phyloP scores from a whole-genome alignment of 306 rosid genomes.

The cucumber (Cucumis sativus) region DNA sequence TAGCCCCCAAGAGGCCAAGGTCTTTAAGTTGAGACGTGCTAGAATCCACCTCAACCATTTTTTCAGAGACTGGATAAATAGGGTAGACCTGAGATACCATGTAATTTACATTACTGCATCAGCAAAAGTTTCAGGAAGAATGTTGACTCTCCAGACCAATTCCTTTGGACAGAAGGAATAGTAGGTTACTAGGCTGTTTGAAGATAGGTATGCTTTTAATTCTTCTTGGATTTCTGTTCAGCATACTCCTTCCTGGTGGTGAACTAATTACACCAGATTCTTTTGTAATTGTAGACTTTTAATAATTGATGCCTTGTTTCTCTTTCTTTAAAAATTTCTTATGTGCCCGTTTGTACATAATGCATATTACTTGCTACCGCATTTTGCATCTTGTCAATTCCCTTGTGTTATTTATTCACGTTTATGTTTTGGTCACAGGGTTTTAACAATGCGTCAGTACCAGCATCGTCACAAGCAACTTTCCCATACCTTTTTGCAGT shows the following conservation, averaged over 20 bases:
- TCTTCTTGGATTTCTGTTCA: too few relatives aligned
- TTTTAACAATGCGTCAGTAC: constrained; percentile 70
- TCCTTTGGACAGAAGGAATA: too few relatives aligned
- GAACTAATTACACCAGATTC: too few relatives aligned
- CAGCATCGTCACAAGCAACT: constrained; percentile 72
- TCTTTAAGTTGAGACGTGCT: not conserved
- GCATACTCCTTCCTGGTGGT: too few relatives aligned
- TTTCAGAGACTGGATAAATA: not conserved
- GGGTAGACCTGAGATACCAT: not conserved
- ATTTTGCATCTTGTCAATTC: not conserved
- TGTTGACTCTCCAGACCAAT: not conserved
- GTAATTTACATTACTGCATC: not conserved
- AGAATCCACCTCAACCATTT: not conserved
- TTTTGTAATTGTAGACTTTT: too few relatives aligned
- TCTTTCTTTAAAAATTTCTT: not conserved
- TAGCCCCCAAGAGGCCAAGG: not conserved
- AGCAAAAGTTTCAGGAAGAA: not conserved
- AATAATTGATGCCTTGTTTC: too few relatives aligned
- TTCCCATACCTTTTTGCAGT: constrained; percentile 81
- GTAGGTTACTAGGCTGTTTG: too few relatives aligned
- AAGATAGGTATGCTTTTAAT: too few relatives aligned
- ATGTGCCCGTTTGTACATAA: not conserved
- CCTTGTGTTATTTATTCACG: not conserved
- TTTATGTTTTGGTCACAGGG: constrained; percentile 29
- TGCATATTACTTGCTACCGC: not conserved